These are phyloP conservation scores for Plasmodium billcollinsi DNA, from an alignment of 169 alveolate species.

Conservation along the genomic window DNA sequence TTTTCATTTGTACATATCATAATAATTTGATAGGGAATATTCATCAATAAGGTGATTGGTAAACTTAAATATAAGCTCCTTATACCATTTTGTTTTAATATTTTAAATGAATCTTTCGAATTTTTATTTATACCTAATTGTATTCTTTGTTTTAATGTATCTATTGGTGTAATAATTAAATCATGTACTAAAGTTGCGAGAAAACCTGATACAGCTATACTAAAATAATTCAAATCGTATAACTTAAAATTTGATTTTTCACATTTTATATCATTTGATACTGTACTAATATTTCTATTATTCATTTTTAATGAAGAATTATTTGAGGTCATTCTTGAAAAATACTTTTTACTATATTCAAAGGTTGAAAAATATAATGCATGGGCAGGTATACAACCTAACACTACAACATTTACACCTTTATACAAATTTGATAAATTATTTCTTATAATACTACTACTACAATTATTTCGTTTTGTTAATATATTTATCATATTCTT, in stretches of 20 bases:
- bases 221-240: conserved; percentile 79
- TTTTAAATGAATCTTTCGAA: conserved; percentile 72
- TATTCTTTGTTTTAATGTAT: conserved; percentile 95
- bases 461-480: conserved; percentile 35
- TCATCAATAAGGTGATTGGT: conserved; percentile 96
- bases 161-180: conserved; percentile 97
- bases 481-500: neutral
- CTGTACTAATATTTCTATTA: neutral
- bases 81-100: conserved; percentile 92
- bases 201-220: conserved; percentile 94
- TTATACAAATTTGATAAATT: conserved; percentile 88
- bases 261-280: neutral
- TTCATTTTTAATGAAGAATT: conserved; percentile 7
- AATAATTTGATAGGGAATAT: conserved; percentile 95
- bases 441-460: conserved; percentile 79
- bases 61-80: conserved; percentile 92
- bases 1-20: conserved; percentile 94
- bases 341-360: conserved; percentile 64
- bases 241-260: conserved; percentile 36
- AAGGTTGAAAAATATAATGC: conserved; percentile 91
- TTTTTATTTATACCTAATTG: conserved; percentile 91
- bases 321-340: conserved; percentile 24
- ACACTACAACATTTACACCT: conserved; percentile 95
- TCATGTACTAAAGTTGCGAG: conserved; percentile 96
- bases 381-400: conserved; percentile 99